Evolutionary conservation across 192 early-diverging fungal species (phyloP).

Genomic region (Coemansia sp.): DNA sequence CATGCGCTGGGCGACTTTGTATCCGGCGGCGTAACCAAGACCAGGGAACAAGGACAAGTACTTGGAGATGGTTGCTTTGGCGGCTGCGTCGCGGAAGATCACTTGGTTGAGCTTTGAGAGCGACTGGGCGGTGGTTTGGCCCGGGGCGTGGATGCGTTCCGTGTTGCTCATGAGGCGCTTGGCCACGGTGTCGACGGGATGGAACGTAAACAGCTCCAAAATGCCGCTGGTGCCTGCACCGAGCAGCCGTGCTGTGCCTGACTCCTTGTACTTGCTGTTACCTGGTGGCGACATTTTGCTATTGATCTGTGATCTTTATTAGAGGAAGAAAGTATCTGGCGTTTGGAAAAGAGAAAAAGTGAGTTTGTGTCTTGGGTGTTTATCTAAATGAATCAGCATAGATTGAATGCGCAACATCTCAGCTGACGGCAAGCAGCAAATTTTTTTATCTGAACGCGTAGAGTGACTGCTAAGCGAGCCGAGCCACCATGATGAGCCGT

Average conservation of each 20-base stretch:
- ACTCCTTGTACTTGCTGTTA: slow-evolving; percentile 72
- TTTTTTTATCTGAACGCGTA: neutral
- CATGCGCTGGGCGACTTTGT: slow-evolving; percentile 95
- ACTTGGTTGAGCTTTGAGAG: slow-evolving; percentile 73
- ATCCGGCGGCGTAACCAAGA: slow-evolving; percentile 94
- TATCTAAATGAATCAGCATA: no score
- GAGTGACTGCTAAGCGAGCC: neutral
- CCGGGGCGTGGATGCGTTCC: slow-evolving; percentile 66
- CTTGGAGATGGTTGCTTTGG: slow-evolving; percentile 69
- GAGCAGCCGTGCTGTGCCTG: slow-evolving; percentile 80
- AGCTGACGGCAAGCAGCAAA: no score
- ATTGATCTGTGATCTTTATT: neutral
- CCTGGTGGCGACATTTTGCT: slow-evolving; percentile 46
- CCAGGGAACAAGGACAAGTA: slow-evolving; percentile 96
- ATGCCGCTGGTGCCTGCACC: slow-evolving; percentile 90
- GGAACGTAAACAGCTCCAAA: slow-evolving; percentile 93
- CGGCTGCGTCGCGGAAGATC: slow-evolving; percentile 88
- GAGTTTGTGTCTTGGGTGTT: no score
- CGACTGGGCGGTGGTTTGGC: slow-evolving; percentile 63
- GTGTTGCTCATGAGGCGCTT: slow-evolving; percentile 98
- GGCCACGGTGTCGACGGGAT: slow-evolving; percentile 97
- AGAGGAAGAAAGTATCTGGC: neutral
- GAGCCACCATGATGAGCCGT: neutral
- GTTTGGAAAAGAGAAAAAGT: no score
- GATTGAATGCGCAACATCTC: no score